Evolutionary conservation across 2,329 filamentous ascomycete genomes (phyloP), one percentile per base, ranked within the genome.

Genomic region (Xylariaceae sp.): DNA sequence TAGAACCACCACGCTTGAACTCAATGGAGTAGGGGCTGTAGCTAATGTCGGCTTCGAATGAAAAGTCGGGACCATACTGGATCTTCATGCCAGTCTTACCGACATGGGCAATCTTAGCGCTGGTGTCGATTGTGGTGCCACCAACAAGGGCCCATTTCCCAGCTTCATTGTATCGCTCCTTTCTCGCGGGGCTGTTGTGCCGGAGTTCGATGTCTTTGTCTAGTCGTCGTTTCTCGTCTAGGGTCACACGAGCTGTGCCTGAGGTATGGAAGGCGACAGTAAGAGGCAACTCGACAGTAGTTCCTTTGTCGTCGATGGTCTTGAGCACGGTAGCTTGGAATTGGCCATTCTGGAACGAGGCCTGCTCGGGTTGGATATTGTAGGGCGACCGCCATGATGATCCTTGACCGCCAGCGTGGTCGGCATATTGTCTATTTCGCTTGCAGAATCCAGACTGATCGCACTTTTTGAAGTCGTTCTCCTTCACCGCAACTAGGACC

Each of bases 401-500:
- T 54, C 83, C 84, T 50, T 83, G 74, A 40, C 82, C 75, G 42
- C 82, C 73, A 57, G 86, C 90, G 58, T 82, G 77, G 72, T 97
- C 92, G 68, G 94, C 94, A 68, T 89, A 92, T 38, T 83, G 88
- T 69, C 94, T 86, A 74, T 97, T 97, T 60, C 94, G 89, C 69
- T 91, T 94, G 75, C 94, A 99, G 77, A 99, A 99, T 64, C 94
- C 94, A 5, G 93, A 94, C 69, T 99, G 93, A 61, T 88, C 77
- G 75, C 94, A 99, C 64, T 88, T 96, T 69, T 97, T 99, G 80
- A 97, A 99, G 71, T 96, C 92, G 65, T 96, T 86, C 68, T 96
- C 88, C 75, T 99, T 99, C 47, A 99, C 94, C 64, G 83, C 79
- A 59, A 82, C 91, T 96, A 51, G 18, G 42, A 54, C 53, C 57